A percentile compares a stretch with the other conserved stretches of the same genome.
phyloP scores from a whole-genome alignment of 352 stramenopile species.

The Plasmopara muralis region DNA sequence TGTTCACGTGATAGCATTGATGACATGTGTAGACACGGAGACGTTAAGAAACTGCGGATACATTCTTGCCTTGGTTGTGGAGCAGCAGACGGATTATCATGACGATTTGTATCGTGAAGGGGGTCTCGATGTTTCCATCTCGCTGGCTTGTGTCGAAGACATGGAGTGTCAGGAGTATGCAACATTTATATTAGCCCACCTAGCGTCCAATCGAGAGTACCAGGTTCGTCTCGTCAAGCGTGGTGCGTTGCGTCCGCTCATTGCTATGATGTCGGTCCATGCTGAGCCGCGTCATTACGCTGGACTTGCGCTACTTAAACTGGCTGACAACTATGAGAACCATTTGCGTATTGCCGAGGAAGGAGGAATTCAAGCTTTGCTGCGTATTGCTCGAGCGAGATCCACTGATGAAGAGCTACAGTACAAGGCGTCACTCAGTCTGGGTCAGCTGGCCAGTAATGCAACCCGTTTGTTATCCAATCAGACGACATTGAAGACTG shows the following conservation, averaged over 20 bases:
- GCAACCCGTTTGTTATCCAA: conserved; percentile 71
- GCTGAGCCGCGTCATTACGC: conserved; percentile 93
- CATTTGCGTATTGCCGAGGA: conserved; percentile 93
- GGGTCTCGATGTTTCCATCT: conserved; percentile 84
- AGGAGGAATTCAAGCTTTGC: conserved; percentile 92
- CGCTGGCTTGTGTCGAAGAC: conserved; percentile 90
- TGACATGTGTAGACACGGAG: conserved; percentile 83
- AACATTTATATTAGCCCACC: conserved; percentile 91
- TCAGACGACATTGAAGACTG: conserved; percentile 38
- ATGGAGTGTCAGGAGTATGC: conserved; percentile 95
- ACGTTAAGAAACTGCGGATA: conserved; percentile 91
- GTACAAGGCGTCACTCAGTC: conserved; percentile 92
- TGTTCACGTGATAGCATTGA: conserved; percentile 75
- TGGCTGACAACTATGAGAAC: conserved; percentile 98
- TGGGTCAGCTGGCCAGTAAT: conserved; percentile 91
- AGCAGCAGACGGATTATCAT: conserved; percentile 91
- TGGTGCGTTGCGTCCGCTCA: conserved; percentile 89
- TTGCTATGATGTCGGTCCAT: conserved; percentile 94
- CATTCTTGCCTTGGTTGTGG: conserved; percentile 84
- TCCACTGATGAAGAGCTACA: conserved; percentile 92
- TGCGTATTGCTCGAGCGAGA: conserved; percentile 86
- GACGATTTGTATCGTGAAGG: conserved; percentile 84
- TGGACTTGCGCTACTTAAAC: conserved; percentile 93
- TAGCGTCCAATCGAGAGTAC: conserved; percentile 92
- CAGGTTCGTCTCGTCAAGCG: conserved; percentile 89